Percentiles rank a stretch among this genome's conserved stretches.
phyloP scores from a whole-genome alignment of 352 stramenopile species.

The Pythium biforme region DNA sequence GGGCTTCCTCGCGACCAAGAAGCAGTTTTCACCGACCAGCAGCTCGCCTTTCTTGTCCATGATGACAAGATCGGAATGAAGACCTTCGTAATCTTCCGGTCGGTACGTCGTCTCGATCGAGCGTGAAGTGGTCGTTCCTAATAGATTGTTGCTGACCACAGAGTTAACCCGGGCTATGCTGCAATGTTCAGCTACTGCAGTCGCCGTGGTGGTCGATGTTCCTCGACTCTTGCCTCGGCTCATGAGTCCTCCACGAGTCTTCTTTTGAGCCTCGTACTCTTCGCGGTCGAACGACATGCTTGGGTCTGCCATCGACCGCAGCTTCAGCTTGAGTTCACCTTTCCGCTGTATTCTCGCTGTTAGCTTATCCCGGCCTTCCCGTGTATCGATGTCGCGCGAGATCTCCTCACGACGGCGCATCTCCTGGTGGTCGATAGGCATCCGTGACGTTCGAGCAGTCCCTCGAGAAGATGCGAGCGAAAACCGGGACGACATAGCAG shows the following conservation, averaged over 20 bases:
- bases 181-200: not conserved
- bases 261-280: slow-evolving; percentile 22
- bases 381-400: slow-evolving; percentile 38
- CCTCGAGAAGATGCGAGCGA: slow-evolving; percentile 10
- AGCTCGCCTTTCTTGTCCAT: slow-evolving; percentile 41
- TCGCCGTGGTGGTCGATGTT: not conserved
- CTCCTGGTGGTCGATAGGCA: slow-evolving; percentile 37
- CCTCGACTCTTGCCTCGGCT: slow-evolving; percentile 8
- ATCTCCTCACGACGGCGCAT: slow-evolving; percentile 43
- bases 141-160: not conserved
- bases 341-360: slow-evolving; percentile 40
- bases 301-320: slow-evolving; percentile 52
- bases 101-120: slow-evolving; percentile 38
- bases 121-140: slow-evolving; percentile 7
- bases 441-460: slow-evolving; percentile 21
- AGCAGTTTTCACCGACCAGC: slow-evolving; percentile 54
- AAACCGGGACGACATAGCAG: slow-evolving; percentile 15
- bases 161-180: not conserved
- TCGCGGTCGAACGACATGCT: slow-evolving; percentile 49
- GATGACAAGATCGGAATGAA: slow-evolving; percentile 47
- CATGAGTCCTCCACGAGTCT: slow-evolving; percentile 5
- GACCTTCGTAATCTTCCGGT: slow-evolving; percentile 51
- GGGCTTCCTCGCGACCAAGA: slow-evolving; percentile 39
- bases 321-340: slow-evolving; percentile 37
- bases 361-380: slow-evolving; percentile 35